Conservation (phyloP, 176 grass and related monocot species). For the Pontederia crassipes region DNA sequence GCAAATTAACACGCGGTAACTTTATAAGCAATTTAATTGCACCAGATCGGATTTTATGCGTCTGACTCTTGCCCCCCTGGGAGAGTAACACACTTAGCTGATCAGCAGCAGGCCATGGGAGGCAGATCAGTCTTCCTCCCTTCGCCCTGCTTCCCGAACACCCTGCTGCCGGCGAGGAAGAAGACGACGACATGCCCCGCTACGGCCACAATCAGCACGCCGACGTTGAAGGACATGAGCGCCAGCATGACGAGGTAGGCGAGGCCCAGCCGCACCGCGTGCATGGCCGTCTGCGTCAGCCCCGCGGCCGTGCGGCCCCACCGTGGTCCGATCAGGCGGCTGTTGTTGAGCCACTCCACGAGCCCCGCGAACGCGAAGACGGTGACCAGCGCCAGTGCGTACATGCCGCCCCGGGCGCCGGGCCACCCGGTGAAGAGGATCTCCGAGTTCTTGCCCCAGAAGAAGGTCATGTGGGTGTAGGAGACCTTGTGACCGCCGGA, state of each 20-base stretch:
- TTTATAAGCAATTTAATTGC: background rate
- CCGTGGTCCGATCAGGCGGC: slow-evolving; percentile 2
- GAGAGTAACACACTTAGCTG: background rate
- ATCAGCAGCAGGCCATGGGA: background rate
- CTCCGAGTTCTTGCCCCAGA: slow-evolving; percentile 71
- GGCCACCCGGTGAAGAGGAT: slow-evolving; percentile 73
- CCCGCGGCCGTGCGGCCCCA: slow-evolving; percentile 2
- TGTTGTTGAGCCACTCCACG: slow-evolving; percentile 41
- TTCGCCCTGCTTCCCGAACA: background rate
- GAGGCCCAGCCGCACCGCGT: slow-evolving; percentile 40
- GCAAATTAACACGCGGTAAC: too few species aligned
- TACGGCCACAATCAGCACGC: slow-evolving; percentile 49
- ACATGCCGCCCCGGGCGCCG: slow-evolving; percentile 46
- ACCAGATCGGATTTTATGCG: background rate
- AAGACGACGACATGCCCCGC: slow-evolving; percentile 43
- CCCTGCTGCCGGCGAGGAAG: slow-evolving; percentile 25
- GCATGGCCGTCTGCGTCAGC: slow-evolving; percentile 22
- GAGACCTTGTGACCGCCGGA: too few species aligned
- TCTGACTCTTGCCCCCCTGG: background rate
- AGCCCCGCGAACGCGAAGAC: slow-evolving; percentile 37
- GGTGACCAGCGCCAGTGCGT: slow-evolving; percentile 48
- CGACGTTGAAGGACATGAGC: slow-evolving; percentile 91
- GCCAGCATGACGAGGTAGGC: slow-evolving; percentile 84
- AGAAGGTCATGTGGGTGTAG: slow-evolving; percentile 89
- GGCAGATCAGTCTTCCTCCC: background rate